Evolutionary conservation across 2,329 filamentous ascomycete genomes (phyloP), one percentile per base, ranked within the genome.

Genomic region (Chrysosporium keratinophilum): DNA sequence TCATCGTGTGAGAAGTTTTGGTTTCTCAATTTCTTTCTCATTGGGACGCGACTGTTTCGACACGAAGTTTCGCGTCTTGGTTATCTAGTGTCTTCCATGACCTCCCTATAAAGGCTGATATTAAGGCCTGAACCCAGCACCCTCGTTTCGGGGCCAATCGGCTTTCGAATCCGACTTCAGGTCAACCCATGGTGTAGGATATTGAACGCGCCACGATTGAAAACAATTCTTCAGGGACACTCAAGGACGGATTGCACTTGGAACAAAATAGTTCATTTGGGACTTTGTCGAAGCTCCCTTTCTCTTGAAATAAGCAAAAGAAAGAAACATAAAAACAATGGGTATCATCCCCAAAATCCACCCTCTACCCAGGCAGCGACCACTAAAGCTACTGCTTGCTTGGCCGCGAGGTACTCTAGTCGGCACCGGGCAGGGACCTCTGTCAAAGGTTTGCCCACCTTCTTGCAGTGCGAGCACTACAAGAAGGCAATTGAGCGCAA

Each of bases 11-110:
- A 28, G 37, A 33, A 42, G 14, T 14, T 34, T 17, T n/a, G n/a
- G 40, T 43, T 43, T 20, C 12, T 23, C 14, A 39, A 3, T 17
- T 20, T 10, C 33, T 47, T 35, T 19, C n/a, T 42, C 14, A 28
- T 28, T 52, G 49, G 41, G 31, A 37, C 49, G 49, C 49, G 48
- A 52, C 33, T 39, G 11, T 37, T 44, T 44, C 31, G 37, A 35
- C 17, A 37, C 40, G 49, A 44, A 23, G 33, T 37, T 43, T 44
- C 40, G 41, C 23, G 41, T 52, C 17, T 39, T 15, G n/a, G 9
- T 9, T 33, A 19, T 19, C 19, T 43, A 17, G 10, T 14, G 11
- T 12, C 23, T 1, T 5, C 15, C 17, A 9, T 37, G 35, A 37
- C 35, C 10, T 37, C n/a, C 35, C 11, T 12, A 3, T n/a, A 37